These are phyloP conservation scores for Exsudoporus floridanus DNA, from an alignment of 1,284 basidiomycete genomes.

Conservation along the genomic window DNA sequence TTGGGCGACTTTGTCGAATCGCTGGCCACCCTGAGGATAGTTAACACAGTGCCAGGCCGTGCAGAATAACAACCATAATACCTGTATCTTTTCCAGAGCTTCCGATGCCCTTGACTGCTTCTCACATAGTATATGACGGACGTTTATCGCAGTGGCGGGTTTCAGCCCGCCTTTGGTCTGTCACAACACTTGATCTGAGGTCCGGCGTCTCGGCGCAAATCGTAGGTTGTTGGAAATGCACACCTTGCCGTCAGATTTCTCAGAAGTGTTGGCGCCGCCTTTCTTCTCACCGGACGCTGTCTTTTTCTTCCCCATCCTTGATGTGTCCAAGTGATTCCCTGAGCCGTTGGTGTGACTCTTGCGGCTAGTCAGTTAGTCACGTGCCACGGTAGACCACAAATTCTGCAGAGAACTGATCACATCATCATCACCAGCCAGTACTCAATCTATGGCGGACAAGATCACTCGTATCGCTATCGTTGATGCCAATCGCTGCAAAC, in stretches of 20 bases:
- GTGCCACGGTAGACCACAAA: constrained; percentile 2
- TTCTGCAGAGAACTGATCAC: constrained; percentile 1
- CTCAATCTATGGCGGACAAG: constrained; percentile 71
- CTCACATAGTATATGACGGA: constrained; percentile 84
- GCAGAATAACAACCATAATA: constrained; percentile 27
- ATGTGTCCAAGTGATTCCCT: neutral
- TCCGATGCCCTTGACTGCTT: constrained; percentile 78
- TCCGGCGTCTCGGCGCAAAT: neutral
- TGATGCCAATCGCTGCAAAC: constrained; percentile 90
- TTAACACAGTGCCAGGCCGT: constrained; percentile 1
- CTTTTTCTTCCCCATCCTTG: constrained; percentile 55
- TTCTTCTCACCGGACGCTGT: constrained; percentile 39
- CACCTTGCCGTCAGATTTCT: constrained; percentile 32
- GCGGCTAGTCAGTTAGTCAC: constrained; percentile 16
- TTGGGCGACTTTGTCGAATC: constrained; percentile 83
- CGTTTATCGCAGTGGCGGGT: constrained; percentile 76
- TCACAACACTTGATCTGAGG: neutral
- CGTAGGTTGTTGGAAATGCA: neutral
- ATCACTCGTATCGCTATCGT: constrained; percentile 96
- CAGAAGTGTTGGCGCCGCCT: constrained; percentile 35
- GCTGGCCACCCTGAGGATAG: constrained; percentile 56
- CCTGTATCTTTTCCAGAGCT: constrained; percentile 76
- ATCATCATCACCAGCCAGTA: constrained; percentile 6
- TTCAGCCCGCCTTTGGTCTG: constrained; percentile 61
- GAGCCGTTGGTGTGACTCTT: too few species aligned